Evolutionary conservation across 1,284 basidiomycete species (phyloP).

Genomic region (Mycena citricolor): DNA sequence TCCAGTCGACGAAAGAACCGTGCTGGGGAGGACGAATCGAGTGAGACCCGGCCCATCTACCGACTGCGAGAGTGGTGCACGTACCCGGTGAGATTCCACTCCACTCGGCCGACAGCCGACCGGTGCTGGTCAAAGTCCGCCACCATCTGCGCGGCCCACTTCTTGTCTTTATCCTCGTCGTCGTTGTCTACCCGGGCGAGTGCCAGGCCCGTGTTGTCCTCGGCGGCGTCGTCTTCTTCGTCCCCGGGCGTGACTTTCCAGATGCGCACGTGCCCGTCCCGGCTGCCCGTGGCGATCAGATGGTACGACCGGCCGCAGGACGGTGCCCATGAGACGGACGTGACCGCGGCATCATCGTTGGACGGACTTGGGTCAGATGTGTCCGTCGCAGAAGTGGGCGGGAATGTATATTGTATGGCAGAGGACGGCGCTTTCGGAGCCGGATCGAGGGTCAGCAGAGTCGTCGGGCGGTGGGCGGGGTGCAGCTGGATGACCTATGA

Average conservation of each 20-base stretch:
- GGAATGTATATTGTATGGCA: slow-evolving; percentile 12
- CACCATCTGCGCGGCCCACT: slow-evolving; percentile 75
- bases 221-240: slow-evolving; percentile 38
- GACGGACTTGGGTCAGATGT: slow-evolving; percentile 34
- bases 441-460: slow-evolving; percentile 44
- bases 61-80: slow-evolving; percentile 28
- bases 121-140: slow-evolving; percentile 87
- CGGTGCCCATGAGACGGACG: slow-evolving; percentile 87
- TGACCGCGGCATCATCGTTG: slow-evolving; percentile 55
- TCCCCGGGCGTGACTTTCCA: slow-evolving; percentile 72
- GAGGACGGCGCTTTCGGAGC: slow-evolving; percentile 18
- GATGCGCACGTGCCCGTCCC: slow-evolving; percentile 85
- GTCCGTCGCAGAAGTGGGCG: slow-evolving; percentile 25
- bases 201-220: too few relatives aligned
- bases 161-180: slow-evolving; percentile 42
- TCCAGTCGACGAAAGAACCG: slow-evolving; percentile 83
- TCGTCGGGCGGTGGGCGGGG: slow-evolving; percentile 50
- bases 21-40: slow-evolving; percentile 47
- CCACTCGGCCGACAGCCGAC: slow-evolving; percentile 69
- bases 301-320: slow-evolving; percentile 90
- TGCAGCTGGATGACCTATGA: slow-evolving; percentile 57
- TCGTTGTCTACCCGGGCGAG: slow-evolving; percentile 40
- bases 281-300: slow-evolving; percentile 82
- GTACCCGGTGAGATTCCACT: slow-evolving; percentile 88
- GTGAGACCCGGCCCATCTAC: slow-evolving; percentile 23